Evolutionary conservation across 306 rosid genomes (phyloP).

Genomic region (Astragalus glycyphyllos): DNA sequence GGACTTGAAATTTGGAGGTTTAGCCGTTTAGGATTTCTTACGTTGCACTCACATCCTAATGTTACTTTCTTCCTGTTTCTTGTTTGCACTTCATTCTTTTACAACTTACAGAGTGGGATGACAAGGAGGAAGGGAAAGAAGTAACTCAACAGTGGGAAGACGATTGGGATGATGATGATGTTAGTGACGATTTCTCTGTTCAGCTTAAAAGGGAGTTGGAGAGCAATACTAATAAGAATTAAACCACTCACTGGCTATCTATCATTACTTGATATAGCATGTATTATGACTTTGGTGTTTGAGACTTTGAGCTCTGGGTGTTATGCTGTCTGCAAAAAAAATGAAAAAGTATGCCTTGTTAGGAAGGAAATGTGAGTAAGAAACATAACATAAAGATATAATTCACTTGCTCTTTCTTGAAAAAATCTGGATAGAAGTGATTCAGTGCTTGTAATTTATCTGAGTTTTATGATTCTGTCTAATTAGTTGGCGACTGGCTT

Average conservation of each 20-base stretch:
- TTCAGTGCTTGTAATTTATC: conserved; percentile 24
- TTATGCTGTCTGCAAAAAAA: conserved; percentile 29
- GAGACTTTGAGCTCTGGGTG: conserved; percentile 36
- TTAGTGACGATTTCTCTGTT: conserved; percentile 89
- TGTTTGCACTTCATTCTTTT: conserved; percentile 19
- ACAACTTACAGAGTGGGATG: conserved; percentile 71
- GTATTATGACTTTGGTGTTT: conserved; percentile 30
- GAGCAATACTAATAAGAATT: conserved; percentile 60
- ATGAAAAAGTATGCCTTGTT: conserved; percentile 31
- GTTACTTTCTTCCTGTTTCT: conserved; percentile 24
- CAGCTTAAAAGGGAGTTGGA: conserved; percentile 88
- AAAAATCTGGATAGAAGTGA: conserved; percentile 20
- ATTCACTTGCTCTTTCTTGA: conserved; percentile 25
- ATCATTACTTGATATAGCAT: conserved; percentile 28
- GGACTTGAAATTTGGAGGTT: conserved; percentile 2
- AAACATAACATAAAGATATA: conserved; percentile 6
- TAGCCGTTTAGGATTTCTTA: not conserved
- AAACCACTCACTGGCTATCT: conserved; percentile 29
- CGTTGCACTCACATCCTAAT: conserved; percentile 20
- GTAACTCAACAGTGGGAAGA: conserved; percentile 94
- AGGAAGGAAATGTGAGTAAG: conserved; percentile 29
- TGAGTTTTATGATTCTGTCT: conserved; percentile 20
- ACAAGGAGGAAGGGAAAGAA: conserved; percentile 81
- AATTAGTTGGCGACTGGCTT: not conserved
- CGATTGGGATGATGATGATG: conserved; percentile 97